These are phyloP conservation scores for Tephrocybe sp. DNA, from an alignment of 768 basidiomycete genomes.

Conservation along the genomic window DNA sequence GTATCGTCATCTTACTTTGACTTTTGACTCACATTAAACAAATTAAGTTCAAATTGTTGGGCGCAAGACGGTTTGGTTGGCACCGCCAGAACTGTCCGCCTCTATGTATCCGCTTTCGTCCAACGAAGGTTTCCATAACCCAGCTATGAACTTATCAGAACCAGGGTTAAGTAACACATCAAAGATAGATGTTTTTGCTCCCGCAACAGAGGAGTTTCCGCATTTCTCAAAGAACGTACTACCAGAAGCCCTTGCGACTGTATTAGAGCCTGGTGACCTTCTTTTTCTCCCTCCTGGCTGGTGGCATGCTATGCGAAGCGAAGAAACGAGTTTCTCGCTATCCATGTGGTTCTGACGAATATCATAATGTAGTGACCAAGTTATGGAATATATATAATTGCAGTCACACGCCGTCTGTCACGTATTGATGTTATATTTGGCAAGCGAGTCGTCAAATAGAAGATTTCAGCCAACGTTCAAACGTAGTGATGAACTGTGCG, in stretches of 20 bases:
- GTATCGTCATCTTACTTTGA: not conserved
- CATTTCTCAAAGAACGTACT: conserved; percentile 58
- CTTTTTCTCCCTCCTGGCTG: conserved; percentile 90
- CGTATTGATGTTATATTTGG: too few relatives aligned
- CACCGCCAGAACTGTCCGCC: conserved; percentile 58
- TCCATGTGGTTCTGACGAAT: conserved; percentile 84
- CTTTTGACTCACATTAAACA: conserved; percentile 10
- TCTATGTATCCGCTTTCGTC: conserved; percentile 61
- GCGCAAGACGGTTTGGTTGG: conserved; percentile 88
- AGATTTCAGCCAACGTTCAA: too few relatives aligned
- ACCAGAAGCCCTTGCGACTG: conserved; percentile 58
- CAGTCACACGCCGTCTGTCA: not conserved
- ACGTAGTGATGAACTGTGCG: conserved; percentile 4
- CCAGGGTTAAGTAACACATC: conserved; percentile 81
- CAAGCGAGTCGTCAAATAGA: too few relatives aligned
- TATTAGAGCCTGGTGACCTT: conserved; percentile 80
- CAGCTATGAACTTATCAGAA: conserved; percentile 36
- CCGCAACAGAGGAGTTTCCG: conserved; percentile 35
- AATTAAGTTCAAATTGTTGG: conserved; percentile 93
- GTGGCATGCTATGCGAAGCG: conserved; percentile 93
- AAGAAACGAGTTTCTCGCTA: conserved; percentile 80
- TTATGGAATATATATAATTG: too few relatives aligned
- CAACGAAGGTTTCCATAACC: conserved; percentile 30
- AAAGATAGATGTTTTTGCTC: conserved; percentile 71
- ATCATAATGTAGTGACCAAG: too few relatives aligned